Conservation (phyloP, 106 monocot genomes). For the Allium fistulosum region DNA sequence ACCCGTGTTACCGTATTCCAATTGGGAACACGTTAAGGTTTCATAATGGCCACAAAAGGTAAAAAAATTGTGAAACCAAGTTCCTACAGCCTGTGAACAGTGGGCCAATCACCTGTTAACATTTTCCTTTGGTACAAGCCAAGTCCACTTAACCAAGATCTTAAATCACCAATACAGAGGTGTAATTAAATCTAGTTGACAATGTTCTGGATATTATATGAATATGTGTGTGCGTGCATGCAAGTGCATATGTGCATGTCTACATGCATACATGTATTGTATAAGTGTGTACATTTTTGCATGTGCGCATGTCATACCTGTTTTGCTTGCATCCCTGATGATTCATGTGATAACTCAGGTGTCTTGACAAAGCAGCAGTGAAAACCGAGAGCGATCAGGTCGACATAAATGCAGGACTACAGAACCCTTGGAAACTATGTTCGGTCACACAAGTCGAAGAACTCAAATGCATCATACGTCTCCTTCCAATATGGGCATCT, state of each 20-base stretch:
- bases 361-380: conserved; percentile 67
- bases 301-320: neutral
- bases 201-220: neutral
- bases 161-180: too few species aligned
- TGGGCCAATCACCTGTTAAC: too few species aligned
- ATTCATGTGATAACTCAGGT: conserved; percentile 29
- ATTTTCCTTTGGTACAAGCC: too few species aligned
- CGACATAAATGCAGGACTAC: conserved; percentile 2
- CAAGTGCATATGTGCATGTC: neutral
- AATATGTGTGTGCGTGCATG: neutral
- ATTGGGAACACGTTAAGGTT: too few species aligned
- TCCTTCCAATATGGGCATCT: conserved; percentile 68
- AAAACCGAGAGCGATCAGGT: conserved; percentile 21
- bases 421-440: conserved; percentile 53
- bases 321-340: too few species aligned
- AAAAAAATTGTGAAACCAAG: too few species aligned
- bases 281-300: neutral
- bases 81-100: too few species aligned
- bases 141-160: too few species aligned
- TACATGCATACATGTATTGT: neutral
- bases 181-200: too few species aligned
- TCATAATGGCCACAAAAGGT: too few species aligned
- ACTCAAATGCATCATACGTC: conserved; percentile 43
- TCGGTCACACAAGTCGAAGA: conserved; percentile 84
- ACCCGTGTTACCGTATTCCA: too few species aligned